Base-by-base conservation (phyloP, 192 early-diverging fungal genomes). In the Coemansia sp. region DNA sequence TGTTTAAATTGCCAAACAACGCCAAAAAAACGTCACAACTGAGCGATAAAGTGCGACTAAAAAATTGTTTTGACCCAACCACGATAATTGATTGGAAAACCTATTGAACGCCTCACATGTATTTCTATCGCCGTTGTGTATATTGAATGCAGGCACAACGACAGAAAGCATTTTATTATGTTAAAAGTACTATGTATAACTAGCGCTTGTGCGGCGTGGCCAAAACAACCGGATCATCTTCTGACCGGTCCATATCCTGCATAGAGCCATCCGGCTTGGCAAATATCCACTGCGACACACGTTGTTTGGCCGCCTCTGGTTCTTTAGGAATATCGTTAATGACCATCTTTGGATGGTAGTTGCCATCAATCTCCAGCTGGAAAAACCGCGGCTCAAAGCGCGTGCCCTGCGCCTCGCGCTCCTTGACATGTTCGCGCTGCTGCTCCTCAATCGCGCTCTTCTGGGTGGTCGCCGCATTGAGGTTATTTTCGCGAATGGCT, bases 391-490 rank as follows among this genome's bases (percentile, higher is more conserved):
- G 84, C 5, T 62, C 62, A 80, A 89, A 91, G 20, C 66, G 64
- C 27, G 81, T 69, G 38, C 82, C 78, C 23, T 76, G 60, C 13
- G 80, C 67, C 29, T 88, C 86, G 27, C 90, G 83, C 9, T 58
- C 60, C 49, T 82, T 85, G 7, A 78, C 72, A 18, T 79, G 81
- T 47, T 78, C 61, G 32, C 92, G 88, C 75, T 94, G 92, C 29
- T 59, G 62, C 59, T 91, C 88, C 71, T 94, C 92, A 29, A 94
- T 88, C 0, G 71, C 79, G 11, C 66, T 71, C 61, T 94, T 94
- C 68, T 91, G 85, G 1, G 62, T 61, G 13, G 88, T 91, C 0
- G 92, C 92, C 13, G 78, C 56, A 22, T 90, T 85, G 71, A 91
- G 70, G 59, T 92, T 84, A 61, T 78, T 83, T 8, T 81, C 78